Percentiles rank a stretch among this genome's conserved stretches.
These are phyloP conservation scores for Xanthoceras sorbifolium DNA, from an alignment of 345 rosid species.

Conservation along the genomic window DNA sequence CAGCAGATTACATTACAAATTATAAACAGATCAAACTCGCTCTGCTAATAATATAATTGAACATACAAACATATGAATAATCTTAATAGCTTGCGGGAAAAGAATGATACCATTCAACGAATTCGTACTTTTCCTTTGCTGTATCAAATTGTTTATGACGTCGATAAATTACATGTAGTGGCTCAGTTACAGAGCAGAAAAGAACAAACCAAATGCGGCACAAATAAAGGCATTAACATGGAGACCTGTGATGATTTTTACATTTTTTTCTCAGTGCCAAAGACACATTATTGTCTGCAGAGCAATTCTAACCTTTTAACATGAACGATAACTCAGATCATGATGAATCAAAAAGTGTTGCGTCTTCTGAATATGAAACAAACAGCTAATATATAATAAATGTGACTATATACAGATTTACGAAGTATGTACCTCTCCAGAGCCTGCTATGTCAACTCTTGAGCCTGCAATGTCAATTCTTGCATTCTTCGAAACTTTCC, in stretches of 20 bases:
- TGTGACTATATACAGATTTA: neutral
- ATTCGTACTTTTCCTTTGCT: too few species aligned
- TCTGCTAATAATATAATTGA: too few species aligned
- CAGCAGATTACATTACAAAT: neutral
- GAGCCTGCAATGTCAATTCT: neutral
- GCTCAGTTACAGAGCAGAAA: neutral
- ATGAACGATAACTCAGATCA: neutral
- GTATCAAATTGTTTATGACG: neutral
- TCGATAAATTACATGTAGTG: neutral
- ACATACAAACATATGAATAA: too few species aligned
- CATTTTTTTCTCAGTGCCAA: neutral
- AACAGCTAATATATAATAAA: neutral
- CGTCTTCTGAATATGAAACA: neutral
- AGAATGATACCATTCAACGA: too few species aligned
- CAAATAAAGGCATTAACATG: neutral
- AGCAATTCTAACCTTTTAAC: neutral
- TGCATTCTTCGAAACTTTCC: neutral
- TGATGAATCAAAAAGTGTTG: neutral
- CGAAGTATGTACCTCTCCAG: neutral
- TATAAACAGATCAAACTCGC: neutral
- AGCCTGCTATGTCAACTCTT: neutral
- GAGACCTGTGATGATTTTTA: neutral
- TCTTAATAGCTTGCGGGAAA: too few species aligned
- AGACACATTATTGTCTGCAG: neutral
- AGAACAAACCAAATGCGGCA: neutral